These are phyloP conservation scores for Citrus mangshanensis DNA, from an alignment of 345 rosid species.

Conservation along the genomic window DNA sequence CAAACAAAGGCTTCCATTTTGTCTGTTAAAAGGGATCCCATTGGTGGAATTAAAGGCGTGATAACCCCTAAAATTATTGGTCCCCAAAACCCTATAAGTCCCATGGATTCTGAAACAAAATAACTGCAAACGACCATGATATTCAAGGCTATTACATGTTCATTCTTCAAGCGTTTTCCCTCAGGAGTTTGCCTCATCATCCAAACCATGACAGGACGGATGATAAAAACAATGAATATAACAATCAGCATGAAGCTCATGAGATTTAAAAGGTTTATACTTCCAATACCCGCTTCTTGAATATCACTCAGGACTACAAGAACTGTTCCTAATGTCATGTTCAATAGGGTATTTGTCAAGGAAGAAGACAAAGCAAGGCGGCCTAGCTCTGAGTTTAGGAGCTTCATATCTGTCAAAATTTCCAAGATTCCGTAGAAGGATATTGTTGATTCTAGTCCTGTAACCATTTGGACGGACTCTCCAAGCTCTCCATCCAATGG, in stretches of 20 bases:
- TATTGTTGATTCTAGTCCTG: slow-evolving; percentile 21
- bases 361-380: slow-evolving; percentile 45
- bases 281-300: not conserved
- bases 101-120: slow-evolving; percentile 23
- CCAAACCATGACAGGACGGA: slow-evolving; percentile 37
- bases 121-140: slow-evolving; percentile 2
- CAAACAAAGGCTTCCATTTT: slow-evolving; percentile 33
- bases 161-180: slow-evolving; percentile 33
- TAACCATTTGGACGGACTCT: not conserved
- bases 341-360: slow-evolving; percentile 27
- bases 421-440: slow-evolving; percentile 33
- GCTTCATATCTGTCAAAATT: slow-evolving; percentile 32
- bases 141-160: slow-evolving; percentile 16
- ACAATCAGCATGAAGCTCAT: not conserved
- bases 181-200: slow-evolving; percentile 40
- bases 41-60: slow-evolving; percentile 34
- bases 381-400: slow-evolving; percentile 44
- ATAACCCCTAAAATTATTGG: slow-evolving; percentile 28
- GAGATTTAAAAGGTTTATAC: not conserved
- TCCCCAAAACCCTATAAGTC: slow-evolving; percentile 28
- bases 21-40: slow-evolving; percentile 33
- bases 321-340: slow-evolving; percentile 21
- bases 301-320: not conserved
- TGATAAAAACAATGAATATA: not conserved
- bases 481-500: not conserved